These are phyloP conservation scores for Erythrophleum fordii DNA, from an alignment of 306 rosid species.

Conservation along the genomic window DNA sequence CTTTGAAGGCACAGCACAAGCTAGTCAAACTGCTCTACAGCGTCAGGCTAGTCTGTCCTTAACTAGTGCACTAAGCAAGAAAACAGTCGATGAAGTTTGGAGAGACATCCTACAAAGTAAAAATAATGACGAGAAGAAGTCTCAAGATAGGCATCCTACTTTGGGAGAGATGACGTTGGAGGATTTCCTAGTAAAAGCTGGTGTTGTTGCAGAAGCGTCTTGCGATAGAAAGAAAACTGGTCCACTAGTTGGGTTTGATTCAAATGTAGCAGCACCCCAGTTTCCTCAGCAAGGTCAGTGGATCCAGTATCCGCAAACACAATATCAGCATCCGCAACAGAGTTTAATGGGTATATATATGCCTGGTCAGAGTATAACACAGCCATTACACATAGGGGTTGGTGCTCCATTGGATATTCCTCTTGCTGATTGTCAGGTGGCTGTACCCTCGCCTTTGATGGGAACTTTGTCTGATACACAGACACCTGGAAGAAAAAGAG, in stretches of 20 bases:
- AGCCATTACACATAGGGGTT: slow-evolving; percentile 59
- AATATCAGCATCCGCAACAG: slow-evolving; percentile 73
- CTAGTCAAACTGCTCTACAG: slow-evolving; percentile 56
- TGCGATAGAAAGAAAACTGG: slow-evolving; percentile 45
- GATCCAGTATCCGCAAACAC: slow-evolving; percentile 70
- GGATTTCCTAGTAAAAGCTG: slow-evolving; percentile 91
- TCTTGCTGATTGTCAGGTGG: slow-evolving; percentile 64
- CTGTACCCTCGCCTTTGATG: slow-evolving; percentile 66
- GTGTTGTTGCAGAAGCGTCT: slow-evolving; percentile 65
- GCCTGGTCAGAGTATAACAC: slow-evolving; percentile 63
- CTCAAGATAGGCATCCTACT: slow-evolving; percentile 70
- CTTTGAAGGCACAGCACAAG: slow-evolving; percentile 49
- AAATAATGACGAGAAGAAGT: slow-evolving; percentile 49
- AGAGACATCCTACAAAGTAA: slow-evolving; percentile 79
- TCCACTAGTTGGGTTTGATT: slow-evolving; percentile 48
- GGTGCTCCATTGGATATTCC: slow-evolving; percentile 65
- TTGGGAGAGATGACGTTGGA: slow-evolving; percentile 96
- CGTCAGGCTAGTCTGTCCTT: slow-evolving; percentile 72
- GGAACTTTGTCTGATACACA: slow-evolving; percentile 69
- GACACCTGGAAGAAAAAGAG: slow-evolving; percentile 71
- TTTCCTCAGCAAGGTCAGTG: slow-evolving; percentile 69
- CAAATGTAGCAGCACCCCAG: slow-evolving; percentile 55
- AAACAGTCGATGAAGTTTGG: slow-evolving; percentile 97
- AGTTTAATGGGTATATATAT: slow-evolving; percentile 67
- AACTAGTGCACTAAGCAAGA: slow-evolving; percentile 69